Conservation (phyloP, 2,329 filamentous ascomycete genomes). For the Penicillium sp. region DNA sequence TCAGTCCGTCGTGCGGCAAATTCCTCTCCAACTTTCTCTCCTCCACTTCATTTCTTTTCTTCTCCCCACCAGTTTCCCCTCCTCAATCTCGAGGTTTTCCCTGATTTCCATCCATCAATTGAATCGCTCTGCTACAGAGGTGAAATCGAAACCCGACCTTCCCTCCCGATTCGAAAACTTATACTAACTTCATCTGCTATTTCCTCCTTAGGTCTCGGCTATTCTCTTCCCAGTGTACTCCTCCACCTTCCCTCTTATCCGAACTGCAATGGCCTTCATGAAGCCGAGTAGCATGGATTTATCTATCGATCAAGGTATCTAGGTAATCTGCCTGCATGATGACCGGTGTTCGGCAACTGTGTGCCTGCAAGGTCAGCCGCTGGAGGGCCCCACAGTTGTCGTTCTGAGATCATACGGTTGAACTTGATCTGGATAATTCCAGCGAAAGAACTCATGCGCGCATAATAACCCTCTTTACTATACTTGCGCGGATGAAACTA, state of each 20-base stretch:
- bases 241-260: constrained; percentile 30
- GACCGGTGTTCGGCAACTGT: constrained; percentile 46
- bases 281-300: constrained; percentile 46
- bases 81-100: background rate
- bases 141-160: background rate
- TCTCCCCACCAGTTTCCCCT: background rate
- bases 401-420: constrained; percentile 53
- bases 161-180: background rate
- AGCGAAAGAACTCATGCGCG: constrained; percentile 51
- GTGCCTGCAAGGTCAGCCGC: background rate
- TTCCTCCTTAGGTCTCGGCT: constrained; percentile 16
- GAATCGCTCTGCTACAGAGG: background rate
- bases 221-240: constrained; percentile 32
- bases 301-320: constrained; percentile 49
- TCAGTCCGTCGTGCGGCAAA: constrained; percentile 12
- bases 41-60: background rate
- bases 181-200: constrained; percentile 16
- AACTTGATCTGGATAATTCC: constrained; percentile 53
- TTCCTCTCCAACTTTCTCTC: constrained; percentile 3
- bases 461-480: constrained; percentile 25
- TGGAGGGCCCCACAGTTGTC: constrained; percentile 25
- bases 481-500: constrained; percentile 25
- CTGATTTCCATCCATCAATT: background rate
- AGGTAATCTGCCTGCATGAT: constrained; percentile 45
- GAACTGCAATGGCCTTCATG: constrained; percentile 37